These are phyloP conservation scores for Berberis vulgaris DNA, from an alignment of 164 flowering plant species.

Conservation along the genomic window DNA sequence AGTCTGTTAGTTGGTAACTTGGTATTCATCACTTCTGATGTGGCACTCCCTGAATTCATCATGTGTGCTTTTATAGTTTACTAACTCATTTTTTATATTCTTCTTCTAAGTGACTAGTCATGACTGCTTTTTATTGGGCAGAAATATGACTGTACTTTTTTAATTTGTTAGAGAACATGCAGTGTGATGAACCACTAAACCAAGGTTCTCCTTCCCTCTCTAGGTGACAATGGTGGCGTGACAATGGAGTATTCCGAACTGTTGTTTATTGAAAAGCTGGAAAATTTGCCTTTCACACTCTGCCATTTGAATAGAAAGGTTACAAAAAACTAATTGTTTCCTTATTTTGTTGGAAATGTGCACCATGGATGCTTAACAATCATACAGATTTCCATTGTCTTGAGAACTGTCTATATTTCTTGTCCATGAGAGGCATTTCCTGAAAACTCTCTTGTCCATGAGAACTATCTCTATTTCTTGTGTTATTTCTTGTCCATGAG, in stretches of 20 bases:
- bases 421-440: no score
- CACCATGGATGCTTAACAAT: neutral
- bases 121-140: neutral
- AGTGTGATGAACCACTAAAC: neutral
- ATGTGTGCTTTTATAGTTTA: no score
- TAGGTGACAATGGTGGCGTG: conserved; percentile 33
- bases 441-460: no score
- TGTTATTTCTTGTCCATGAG: no score
- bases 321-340: conserved; percentile 5
- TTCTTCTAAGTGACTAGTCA: neutral
- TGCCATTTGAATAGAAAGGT: conserved; percentile 57
- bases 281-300: conserved; percentile 60
- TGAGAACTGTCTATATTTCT: neutral
- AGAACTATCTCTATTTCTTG: no score
- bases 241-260: conserved; percentile 14
- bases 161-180: neutral
- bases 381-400: neutral
- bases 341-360: neutral
- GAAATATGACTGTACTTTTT: neutral
- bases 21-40: no score
- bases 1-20: no score
- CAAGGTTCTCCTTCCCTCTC: conserved; percentile 6
- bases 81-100: neutral
- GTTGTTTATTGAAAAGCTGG: conserved; percentile 38
- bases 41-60: no score